These are phyloP conservation scores for Daldinia bambusicola DNA, from an alignment of 495 filamentous ascomycete species.

Conservation along the genomic window DNA sequence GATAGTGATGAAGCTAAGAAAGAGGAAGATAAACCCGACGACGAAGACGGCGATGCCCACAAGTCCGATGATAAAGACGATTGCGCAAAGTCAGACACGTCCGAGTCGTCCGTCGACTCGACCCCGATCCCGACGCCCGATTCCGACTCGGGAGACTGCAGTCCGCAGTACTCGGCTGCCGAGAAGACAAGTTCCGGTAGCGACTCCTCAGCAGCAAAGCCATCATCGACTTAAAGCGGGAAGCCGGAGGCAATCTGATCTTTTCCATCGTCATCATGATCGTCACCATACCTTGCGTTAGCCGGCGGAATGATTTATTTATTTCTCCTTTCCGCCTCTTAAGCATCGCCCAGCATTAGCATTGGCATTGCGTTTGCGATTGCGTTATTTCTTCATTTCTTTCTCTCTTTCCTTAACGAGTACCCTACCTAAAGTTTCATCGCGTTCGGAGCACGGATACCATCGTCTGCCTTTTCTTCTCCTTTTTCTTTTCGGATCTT, in stretches of 20 bases:
- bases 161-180: conserved; percentile 30
- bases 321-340: background rate
- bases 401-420: background rate
- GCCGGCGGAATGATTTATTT: background rate
- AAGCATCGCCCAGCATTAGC: conserved; percentile 20
- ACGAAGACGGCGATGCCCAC: conserved; percentile 24
- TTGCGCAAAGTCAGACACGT: conserved; percentile 43
- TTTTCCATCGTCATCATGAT: background rate
- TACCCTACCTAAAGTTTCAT: background rate
- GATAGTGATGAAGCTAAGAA: conserved; percentile 22
- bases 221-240: conserved; percentile 13
- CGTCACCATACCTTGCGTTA: background rate
- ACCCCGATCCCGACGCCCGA: conserved; percentile 41
- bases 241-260: background rate
- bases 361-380: background rate
- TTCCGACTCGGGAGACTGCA: conserved; percentile 40
- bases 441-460: conserved; percentile 18
- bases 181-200: background rate
- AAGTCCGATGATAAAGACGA: conserved; percentile 30
- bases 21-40: conserved; percentile 14
- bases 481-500: background rate
- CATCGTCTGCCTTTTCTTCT: background rate
- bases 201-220: conserved; percentile 2
- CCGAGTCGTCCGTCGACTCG: conserved; percentile 38
- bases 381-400: conserved; percentile 6